phyloP scores from a whole-genome alignment of 306 rosid genomes.

The Cercis canadensis region DNA sequence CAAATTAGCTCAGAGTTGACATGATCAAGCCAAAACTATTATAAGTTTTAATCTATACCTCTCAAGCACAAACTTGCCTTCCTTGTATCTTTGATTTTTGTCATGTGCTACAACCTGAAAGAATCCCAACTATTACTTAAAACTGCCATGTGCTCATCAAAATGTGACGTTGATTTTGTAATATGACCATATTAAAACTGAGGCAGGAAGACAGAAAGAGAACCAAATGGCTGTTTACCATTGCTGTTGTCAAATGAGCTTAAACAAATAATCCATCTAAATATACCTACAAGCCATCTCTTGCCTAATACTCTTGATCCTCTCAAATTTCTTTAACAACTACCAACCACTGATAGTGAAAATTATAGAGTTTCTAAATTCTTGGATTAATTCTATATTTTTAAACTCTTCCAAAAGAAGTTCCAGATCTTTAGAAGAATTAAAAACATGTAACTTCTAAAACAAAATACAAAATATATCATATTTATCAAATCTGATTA shows the following conservation, averaged over 20 bases:
- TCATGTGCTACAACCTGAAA: constrained; percentile 77
- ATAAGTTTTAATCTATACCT: constrained; percentile 46
- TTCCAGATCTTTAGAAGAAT: not conserved
- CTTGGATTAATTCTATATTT: not conserved
- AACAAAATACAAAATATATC: too few relatives aligned
- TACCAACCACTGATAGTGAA: not conserved
- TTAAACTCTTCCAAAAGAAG: not conserved
- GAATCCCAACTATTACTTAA: constrained; percentile 25
- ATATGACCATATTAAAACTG: constrained; percentile 2
- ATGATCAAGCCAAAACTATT: not conserved
- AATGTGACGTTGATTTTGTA: constrained; percentile 2
- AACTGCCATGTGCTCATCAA: constrained; percentile 6
- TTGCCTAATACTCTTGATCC: constrained; percentile 11
- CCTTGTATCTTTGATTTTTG: constrained; percentile 71
- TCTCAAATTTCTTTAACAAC: constrained; percentile 7
- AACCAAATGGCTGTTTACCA: constrained; percentile 6
- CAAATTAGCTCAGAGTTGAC: constrained; percentile 8
- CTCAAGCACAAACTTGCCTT: constrained; percentile 88
- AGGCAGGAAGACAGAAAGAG: not conserved
- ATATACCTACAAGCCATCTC: constrained; percentile 7
- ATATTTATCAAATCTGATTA: too few relatives aligned
- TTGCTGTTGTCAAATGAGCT: constrained; percentile 1
- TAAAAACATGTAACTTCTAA: not conserved
- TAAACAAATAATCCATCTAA: constrained; percentile 28
- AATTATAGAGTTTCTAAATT: not conserved